Conservation (phyloP, 2,329 filamentous ascomycete species). For the Aspergillus melleus region DNA sequence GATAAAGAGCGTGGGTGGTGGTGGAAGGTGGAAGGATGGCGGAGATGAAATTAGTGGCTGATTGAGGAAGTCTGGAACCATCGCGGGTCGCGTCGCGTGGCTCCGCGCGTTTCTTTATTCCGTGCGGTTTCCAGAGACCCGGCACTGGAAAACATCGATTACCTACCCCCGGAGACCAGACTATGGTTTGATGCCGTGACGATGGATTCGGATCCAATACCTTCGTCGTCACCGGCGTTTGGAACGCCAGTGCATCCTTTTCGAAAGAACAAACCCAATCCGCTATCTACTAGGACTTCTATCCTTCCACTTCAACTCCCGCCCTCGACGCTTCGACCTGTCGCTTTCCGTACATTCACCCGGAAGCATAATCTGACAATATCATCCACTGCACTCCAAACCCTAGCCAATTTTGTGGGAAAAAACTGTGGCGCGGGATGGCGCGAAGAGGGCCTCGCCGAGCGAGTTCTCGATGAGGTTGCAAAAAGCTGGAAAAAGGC, state of each 20-base stretch:
- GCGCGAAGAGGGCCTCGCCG: slow-evolving; percentile 91
- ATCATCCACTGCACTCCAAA: slow-evolving; percentile 79
- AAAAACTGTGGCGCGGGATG: slow-evolving; percentile 93
- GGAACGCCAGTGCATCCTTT: slow-evolving; percentile 82
- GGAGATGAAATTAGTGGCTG: background rate
- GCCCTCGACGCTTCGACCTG: slow-evolving; percentile 78
- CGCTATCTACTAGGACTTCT: slow-evolving; percentile 56
- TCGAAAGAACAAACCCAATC: slow-evolving; percentile 39
- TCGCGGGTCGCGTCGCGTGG: background rate
- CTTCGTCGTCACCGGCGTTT: slow-evolving; percentile 89
- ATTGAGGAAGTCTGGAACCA: background rate
- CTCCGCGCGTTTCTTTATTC: background rate
- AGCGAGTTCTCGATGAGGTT: slow-evolving; percentile 87
- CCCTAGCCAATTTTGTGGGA: slow-evolving; percentile 85
- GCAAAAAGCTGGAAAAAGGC: slow-evolving; percentile 89
- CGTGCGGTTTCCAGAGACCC: background rate
- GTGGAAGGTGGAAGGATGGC: background rate
- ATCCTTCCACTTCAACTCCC: slow-evolving; percentile 89
- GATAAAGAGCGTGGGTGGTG: background rate
- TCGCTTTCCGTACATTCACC: slow-evolving; percentile 93
- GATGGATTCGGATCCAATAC: slow-evolving; percentile 52
- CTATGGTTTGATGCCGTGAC: slow-evolving; percentile 4
- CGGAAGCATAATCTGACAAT: slow-evolving; percentile 96
- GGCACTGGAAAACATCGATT: background rate
- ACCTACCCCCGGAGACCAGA: too few species aligned